These are phyloP conservation scores for Halophytophthora batemanensis DNA, from an alignment of 352 stramenopile genomes.

Conservation along the genomic window DNA sequence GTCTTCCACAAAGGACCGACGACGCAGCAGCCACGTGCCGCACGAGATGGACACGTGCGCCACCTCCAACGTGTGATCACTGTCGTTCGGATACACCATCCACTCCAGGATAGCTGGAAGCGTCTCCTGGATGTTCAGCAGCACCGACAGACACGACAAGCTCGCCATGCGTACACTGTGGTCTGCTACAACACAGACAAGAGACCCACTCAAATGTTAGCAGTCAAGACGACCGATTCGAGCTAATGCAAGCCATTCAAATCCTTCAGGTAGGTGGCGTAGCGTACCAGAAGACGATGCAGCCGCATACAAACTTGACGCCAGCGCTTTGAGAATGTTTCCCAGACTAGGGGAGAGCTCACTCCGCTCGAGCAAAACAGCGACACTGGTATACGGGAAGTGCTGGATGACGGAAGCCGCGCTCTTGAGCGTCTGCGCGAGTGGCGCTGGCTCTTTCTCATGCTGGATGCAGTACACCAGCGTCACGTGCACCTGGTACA, in stretches of 20 bases:
- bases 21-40: constrained; percentile 49
- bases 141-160: constrained; percentile 71
- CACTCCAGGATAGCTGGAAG: constrained; percentile 64
- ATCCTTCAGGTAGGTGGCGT: background rate
- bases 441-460: constrained; percentile 54
- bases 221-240: too few relatives aligned
- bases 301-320: constrained; percentile 64
- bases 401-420: constrained; percentile 69
- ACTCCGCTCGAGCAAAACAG: constrained; percentile 40
- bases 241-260: too few relatives aligned
- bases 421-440: constrained; percentile 76
- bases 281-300: constrained; percentile 52
- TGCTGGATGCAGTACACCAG: constrained; percentile 82
- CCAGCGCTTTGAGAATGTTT: constrained; percentile 63
- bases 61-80: constrained; percentile 43
- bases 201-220: background rate
- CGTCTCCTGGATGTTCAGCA: constrained; percentile 71
- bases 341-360: constrained; percentile 52
- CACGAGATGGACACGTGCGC: constrained; percentile 66
- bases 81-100: constrained; percentile 57
- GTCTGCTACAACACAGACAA: constrained; percentile 32
- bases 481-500: constrained; percentile 81
- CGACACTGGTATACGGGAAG: constrained; percentile 73
- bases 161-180: constrained; percentile 77
- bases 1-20: constrained; percentile 73